A percentile compares a stretch with the other conserved stretches of the same genome.
Conservation (phyloP, 2,329 filamentous ascomycete genomes). For the Penicillium sp. region DNA sequence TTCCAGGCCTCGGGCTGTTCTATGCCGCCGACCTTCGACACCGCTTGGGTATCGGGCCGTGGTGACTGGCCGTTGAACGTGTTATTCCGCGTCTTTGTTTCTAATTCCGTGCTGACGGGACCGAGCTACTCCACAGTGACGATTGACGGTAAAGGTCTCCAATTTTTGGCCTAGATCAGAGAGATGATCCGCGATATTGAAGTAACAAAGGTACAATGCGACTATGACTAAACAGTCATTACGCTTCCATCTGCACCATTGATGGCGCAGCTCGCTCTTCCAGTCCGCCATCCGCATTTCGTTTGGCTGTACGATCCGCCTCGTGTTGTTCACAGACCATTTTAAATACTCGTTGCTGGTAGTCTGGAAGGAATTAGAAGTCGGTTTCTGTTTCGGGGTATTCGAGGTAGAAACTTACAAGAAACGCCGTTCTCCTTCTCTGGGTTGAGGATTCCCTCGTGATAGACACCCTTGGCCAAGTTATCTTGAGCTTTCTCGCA, state of each 20-base stretch:
- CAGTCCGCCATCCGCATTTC: background rate
- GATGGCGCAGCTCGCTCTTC: constrained; percentile 6
- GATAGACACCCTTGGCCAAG: constrained; percentile 54
- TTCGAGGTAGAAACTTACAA: constrained; percentile 37
- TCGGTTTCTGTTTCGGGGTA: constrained; percentile 29
- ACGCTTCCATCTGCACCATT: constrained; percentile 16
- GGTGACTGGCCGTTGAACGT: constrained; percentile 1
- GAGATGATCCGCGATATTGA: background rate
- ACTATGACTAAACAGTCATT: background rate
- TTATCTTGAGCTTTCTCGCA: constrained; percentile 58
- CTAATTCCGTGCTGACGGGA: background rate
- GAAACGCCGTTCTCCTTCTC: constrained; percentile 56
- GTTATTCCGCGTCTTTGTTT: background rate
- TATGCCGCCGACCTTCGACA: background rate
- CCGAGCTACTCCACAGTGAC: background rate
- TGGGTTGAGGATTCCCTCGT: constrained; percentile 56
- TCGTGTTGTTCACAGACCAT: constrained; percentile 46
- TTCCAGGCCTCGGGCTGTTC: constrained; percentile 15
- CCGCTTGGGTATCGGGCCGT: background rate
- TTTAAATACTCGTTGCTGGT: constrained; percentile 48
- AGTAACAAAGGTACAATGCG: background rate
- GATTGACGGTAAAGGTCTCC: background rate
- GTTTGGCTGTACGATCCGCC: constrained; percentile 28
- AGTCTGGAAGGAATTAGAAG: constrained; percentile 45
- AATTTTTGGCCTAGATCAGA: background rate